Percentiles rank a stretch among this genome's conserved stretches.
Evolutionary conservation across 2,329 filamentous ascomycete species (phyloP).

Genomic region (Fusarium sp.): DNA sequence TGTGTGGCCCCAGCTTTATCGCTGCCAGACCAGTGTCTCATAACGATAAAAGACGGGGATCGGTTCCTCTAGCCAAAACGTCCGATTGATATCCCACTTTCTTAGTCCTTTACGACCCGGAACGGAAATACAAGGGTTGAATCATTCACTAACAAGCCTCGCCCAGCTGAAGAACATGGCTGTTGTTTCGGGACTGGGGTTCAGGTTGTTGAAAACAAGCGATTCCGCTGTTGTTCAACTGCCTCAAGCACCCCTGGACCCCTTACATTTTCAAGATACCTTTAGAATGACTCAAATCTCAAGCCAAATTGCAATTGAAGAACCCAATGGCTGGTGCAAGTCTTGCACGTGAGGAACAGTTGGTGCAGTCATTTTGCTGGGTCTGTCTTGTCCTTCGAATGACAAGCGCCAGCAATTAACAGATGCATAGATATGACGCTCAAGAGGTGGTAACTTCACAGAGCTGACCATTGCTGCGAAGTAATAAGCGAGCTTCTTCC

Average conservation of each 20-base stretch:
- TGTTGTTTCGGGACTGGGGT: constrained; percentile 34
- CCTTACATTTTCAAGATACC: not conserved
- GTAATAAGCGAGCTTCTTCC: constrained; percentile 21
- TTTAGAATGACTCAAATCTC: not conserved
- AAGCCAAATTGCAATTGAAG: not conserved
- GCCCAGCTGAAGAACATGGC: constrained; percentile 20
- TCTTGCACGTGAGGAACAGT: constrained; percentile 25
- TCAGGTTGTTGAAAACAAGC: constrained; percentile 25
- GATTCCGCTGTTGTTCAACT: constrained; percentile 12
- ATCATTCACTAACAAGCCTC: constrained; percentile 13
- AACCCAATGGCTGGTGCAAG: not conserved
- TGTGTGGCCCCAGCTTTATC: constrained; percentile 28
- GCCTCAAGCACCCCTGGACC: not conserved
- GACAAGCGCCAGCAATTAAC: not conserved
- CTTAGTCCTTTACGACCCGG: constrained; percentile 1
- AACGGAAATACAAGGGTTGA: constrained; percentile 17
- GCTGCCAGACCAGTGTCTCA: constrained; percentile 45
- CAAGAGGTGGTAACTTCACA: not conserved
- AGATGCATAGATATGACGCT: constrained; percentile 11
- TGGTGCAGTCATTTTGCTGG: constrained; percentile 25
- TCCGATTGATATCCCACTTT: constrained; percentile 13
- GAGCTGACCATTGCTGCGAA: constrained; percentile 7
- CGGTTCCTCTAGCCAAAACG: constrained; percentile 22
- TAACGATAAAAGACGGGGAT: constrained; percentile 26
- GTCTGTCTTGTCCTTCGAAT: constrained; percentile 22